Percentiles rank a stretch among this genome's conserved stretches.
These are phyloP conservation scores for Russula foetens DNA, from an alignment of 768 basidiomycete genomes.

Conservation along the genomic window DNA sequence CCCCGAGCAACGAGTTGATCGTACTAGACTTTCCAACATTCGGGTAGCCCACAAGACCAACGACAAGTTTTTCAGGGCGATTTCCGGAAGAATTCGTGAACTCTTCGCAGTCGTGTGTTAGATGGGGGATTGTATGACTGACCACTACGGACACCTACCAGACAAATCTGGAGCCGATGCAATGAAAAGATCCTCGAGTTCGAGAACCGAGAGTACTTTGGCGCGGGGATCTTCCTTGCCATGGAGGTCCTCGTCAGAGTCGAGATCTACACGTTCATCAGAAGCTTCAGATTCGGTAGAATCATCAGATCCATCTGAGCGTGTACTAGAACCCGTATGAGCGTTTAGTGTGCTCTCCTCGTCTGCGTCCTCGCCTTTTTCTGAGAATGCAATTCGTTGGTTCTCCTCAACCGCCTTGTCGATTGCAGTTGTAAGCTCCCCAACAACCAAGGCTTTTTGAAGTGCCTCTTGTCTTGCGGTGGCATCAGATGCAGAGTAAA, in stretches of 20 bases:
- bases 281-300: slow-evolving; percentile 18
- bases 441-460: slow-evolving; percentile 34
- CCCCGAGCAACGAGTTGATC: slow-evolving; percentile 91
- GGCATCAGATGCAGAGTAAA: slow-evolving; percentile 90
- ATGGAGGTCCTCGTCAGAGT: slow-evolving; percentile 43
- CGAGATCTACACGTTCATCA: slow-evolving; percentile 36
- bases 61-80: slow-evolving; percentile 54
- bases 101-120: slow-evolving; percentile 31
- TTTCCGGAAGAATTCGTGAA: slow-evolving; percentile 54
- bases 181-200: slow-evolving; percentile 80
- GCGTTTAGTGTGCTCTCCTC: slow-evolving; percentile 24
- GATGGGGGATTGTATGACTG: background rate
- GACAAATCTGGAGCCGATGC: slow-evolving; percentile 61
- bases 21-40: slow-evolving; percentile 99
- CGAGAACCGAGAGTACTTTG: slow-evolving; percentile 73
- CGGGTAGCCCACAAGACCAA: slow-evolving; percentile 95
- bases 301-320: slow-evolving; percentile 21
- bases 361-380: slow-evolving; percentile 25
- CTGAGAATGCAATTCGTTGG: slow-evolving; percentile 1
- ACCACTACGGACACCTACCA: slow-evolving; percentile 31
- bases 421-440: background rate
- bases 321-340: slow-evolving; percentile 27
- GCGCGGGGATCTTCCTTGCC: slow-evolving; percentile 57
- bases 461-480: slow-evolving; percentile 74
- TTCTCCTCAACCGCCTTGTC: slow-evolving; percentile 4